Conservation (phyloP, 352 stramenopile species). For the Aphanomyces cochlioides region DNA sequence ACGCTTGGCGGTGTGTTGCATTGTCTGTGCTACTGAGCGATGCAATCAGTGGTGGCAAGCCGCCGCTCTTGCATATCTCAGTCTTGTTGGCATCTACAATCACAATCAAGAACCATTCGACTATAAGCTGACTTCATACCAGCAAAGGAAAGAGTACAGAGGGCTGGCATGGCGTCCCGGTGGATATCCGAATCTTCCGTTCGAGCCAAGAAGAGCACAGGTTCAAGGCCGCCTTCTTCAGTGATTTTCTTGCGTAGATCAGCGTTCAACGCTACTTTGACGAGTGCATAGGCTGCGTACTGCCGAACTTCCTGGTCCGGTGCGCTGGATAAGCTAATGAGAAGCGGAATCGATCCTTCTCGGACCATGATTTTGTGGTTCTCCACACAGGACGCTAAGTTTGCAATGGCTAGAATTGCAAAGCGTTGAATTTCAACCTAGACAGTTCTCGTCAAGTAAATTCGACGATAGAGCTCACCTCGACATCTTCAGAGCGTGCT, state of each 20-base stretch:
- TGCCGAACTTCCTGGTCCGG: slow-evolving; percentile 92
- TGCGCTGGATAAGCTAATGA: slow-evolving; percentile 94
- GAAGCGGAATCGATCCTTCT: slow-evolving; percentile 89
- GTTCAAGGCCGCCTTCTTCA: slow-evolving; percentile 92
- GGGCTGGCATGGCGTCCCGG: slow-evolving; percentile 85
- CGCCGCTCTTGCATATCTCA: slow-evolving; percentile 92
- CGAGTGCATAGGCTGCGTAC: slow-evolving; percentile 93
- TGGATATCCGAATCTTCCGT: slow-evolving; percentile 92
- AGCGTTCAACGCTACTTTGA: slow-evolving; percentile 94
- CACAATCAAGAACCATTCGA: slow-evolving; percentile 5
- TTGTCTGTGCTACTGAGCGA: slow-evolving; percentile 67
- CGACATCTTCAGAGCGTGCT: slow-evolving; percentile 90
- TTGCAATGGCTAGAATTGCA: slow-evolving; percentile 90
- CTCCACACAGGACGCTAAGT: slow-evolving; percentile 90
- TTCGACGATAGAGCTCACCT: slow-evolving; percentile 38
- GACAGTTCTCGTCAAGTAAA: background rate
- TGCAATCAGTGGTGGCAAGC: slow-evolving; percentile 84
- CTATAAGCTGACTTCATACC: slow-evolving; percentile 5
- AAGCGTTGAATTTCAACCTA: slow-evolving; percentile 92
- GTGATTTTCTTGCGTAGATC: slow-evolving; percentile 93
- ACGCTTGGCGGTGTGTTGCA: slow-evolving; percentile 88
- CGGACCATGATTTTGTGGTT: slow-evolving; percentile 93
- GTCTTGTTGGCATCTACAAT: slow-evolving; percentile 88
- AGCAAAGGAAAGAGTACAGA: slow-evolving; percentile 89
- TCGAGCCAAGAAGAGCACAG: slow-evolving; percentile 93